Evolutionary conservation across 202 grass and related monocot species (phyloP).

Genomic region (Carex arenaria): DNA sequence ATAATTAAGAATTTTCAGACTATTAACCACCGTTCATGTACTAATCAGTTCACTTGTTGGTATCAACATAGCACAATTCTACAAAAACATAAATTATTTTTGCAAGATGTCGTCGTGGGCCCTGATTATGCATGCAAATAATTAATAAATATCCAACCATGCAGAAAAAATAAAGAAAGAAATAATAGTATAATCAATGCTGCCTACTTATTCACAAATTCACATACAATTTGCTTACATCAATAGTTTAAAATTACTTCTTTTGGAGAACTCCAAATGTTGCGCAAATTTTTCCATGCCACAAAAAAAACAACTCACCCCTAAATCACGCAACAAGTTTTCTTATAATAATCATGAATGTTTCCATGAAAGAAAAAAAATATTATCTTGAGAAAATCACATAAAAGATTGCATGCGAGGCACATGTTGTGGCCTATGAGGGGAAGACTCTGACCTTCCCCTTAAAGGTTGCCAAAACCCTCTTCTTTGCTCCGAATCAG

Average conservation of each 20-base stretch:
- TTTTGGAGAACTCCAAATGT: not conserved
- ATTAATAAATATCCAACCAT: not conserved
- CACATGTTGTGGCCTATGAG: conserved; percentile 49
- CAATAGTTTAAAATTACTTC: not conserved
- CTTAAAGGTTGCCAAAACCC: conserved; percentile 21
- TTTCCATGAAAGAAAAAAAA: conserved; percentile 16
- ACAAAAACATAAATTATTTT: too few relatives aligned
- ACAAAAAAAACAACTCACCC: not conserved
- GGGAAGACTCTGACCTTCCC: conserved; percentile 51
- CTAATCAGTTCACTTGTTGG: not conserved
- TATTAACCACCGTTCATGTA: not conserved
- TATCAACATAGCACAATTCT: not conserved
- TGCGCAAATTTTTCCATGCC: not conserved
- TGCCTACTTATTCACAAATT: conserved; percentile 19
- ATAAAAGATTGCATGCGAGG: conserved; percentile 62
- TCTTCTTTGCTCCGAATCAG: conserved; percentile 17
- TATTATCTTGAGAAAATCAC: not conserved
- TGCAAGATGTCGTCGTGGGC: not conserved
- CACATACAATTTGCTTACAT: conserved; percentile 2
- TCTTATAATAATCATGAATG: conserved; percentile 45
- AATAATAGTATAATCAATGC: conserved; percentile 1
- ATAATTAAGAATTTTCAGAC: not conserved
- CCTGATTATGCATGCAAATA: not conserved
- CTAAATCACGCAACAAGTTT: conserved; percentile 36
- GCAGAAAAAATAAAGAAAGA: not conserved